Base-by-base conservation (phyloP, 2,329 filamentous ascomycete genomes). In the Colletotrichum agaves region DNA sequence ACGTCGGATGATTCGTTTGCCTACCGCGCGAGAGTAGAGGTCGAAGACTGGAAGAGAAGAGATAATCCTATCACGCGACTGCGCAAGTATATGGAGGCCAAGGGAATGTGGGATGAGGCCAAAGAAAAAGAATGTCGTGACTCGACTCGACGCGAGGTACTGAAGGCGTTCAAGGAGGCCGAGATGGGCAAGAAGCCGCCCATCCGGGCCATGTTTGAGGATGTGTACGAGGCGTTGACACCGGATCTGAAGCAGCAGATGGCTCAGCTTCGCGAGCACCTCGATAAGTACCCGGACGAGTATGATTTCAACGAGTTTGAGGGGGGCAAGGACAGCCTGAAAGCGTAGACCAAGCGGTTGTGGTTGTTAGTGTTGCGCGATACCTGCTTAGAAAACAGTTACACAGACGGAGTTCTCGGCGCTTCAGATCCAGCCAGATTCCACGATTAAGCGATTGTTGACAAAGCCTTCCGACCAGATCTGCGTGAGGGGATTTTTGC, bases 1-100 rank as follows among this genome's bases (percentile, higher is more conserved):
- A 99, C 96, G 0, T 96, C 92, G 0, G 96, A 99, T 76, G 96
- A 99, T 80, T 96, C 92, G 27, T 99, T 98, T 75, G 96, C 96
- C 0, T 99, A 99, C 81, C 91, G 96, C 8, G 94, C 94, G 1
- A 89, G 91, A 27, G 90, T 98, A 1, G 96, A 99, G 76, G 96
- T 99, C 78, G 93, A 97, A 76, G 93, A 97, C 77, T 97, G 94
- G 94, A 97, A 97, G 79, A 85, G 93, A 0, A 85, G 94, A 12
- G 94, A 97, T 75, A 97, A 97, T 74, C 94, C 94, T 2, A 91
- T 97, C 57, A 93, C 92, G 2, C 86, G 94, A 12, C 77, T 97
- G 63, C 87, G 94, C 21, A 97, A 97, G 82, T 99, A 93, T 87
- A 89, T 99, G 81, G 95, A 99, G 79, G 86, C 88, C 8, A 88